Conservation (phyloP, 805 yeast genomes). For the Suhomyces sp. region DNA sequence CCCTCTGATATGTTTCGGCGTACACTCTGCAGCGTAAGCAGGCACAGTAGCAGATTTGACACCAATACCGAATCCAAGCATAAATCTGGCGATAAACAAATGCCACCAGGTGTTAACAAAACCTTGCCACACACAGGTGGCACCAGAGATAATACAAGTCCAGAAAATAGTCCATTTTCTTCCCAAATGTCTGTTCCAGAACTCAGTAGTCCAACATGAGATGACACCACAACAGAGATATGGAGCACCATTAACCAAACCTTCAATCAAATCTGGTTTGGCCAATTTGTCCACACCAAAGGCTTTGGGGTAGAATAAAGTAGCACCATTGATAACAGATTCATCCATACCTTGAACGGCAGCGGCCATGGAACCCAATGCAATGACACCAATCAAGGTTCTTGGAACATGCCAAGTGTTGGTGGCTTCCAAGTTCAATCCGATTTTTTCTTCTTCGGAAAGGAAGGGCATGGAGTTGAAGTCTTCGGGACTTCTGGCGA, state of each 20-base stretch:
- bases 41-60: constrained; percentile 68
- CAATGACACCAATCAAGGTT: constrained; percentile 52
- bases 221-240: constrained; percentile 57
- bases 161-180: constrained; percentile 61
- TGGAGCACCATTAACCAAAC: constrained; percentile 65
- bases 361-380: constrained; percentile 65
- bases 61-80: constrained; percentile 65
- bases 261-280: constrained; percentile 56
- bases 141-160: constrained; percentile 57
- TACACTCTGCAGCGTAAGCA: constrained; percentile 61
- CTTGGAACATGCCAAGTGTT: constrained; percentile 44
- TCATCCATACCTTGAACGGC: constrained; percentile 79
- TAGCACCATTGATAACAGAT: constrained; percentile 69
- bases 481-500: constrained; percentile 57
- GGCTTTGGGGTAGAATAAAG: constrained; percentile 53
- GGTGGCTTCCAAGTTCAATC: constrained; percentile 49
- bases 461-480: constrained; percentile 57
- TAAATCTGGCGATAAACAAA: constrained; percentile 56
- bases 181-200: constrained; percentile 51
- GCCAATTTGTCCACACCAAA: constrained; percentile 47
- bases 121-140: constrained; percentile 69
- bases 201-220: constrained; percentile 62
- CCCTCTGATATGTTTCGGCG: constrained; percentile 60
- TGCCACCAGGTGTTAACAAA: constrained; percentile 61
- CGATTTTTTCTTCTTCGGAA: constrained; percentile 44